Evolutionary conservation across 306 rosid species (phyloP), one percentile per base, ranked within the genome.

Genomic region (Quercus glauca): DNA sequence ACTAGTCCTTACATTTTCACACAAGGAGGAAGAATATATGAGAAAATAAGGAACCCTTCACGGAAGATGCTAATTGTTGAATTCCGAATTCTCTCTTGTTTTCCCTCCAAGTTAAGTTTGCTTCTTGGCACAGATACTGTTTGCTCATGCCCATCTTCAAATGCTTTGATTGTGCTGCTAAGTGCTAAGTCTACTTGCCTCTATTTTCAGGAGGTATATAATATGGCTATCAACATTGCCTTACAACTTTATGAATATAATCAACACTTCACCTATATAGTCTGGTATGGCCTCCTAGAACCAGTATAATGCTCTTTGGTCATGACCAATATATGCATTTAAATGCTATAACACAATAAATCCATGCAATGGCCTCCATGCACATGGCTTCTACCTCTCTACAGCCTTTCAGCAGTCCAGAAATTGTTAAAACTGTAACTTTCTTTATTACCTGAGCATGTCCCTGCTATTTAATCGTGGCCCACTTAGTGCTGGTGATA

Each of bases 381-480:
- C 23, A 82, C 79, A 84, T 28, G 59, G 81, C 75, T 63, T 83
- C 81, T 55, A 76, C 17, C 26, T 73, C 68, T 64, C 35, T 70
- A 61, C 72, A 41, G 35, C 4, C 58, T 55, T 70, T 28, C 79
- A 43, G 79, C 35, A 33, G 33, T 45, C 59, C 11, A 75, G 65
- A 84, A 67, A 78, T 21, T 51, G 31, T 64, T 71, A 60, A 28
- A 73, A 55, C 76, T 33, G 1, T 31, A 6, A n/a, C 72, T 59
- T 68, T 76, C 52, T 78, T 79, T 41, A 80, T 88, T 89, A 95
- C 93, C 98, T 89, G 86, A 90, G 99, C 96, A 92, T 92, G 91
- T 92, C 97, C 73, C 87, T 87, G 68, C 61, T 41, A 5, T 25
- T 88, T 81, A 92, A 84, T 83, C 83, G 79, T 63, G 82, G 99